These are phyloP conservation scores for Tylopilus intermedius DNA, from an alignment of 768 basidiomycete genomes.

Conservation along the genomic window DNA sequence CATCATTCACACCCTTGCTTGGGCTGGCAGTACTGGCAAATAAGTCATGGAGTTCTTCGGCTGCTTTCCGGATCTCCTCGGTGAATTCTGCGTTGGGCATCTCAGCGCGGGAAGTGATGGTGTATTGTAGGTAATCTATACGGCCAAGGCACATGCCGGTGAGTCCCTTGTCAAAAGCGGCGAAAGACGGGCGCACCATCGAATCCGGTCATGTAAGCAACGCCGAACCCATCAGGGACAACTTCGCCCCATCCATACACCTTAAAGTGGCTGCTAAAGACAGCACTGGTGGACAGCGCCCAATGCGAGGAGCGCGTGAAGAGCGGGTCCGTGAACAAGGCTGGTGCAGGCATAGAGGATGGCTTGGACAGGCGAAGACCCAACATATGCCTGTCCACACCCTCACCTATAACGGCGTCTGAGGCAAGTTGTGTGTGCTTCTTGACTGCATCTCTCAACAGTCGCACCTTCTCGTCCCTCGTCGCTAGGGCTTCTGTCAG, in stretches of 20 bases:
- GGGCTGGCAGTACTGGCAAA: slow-evolving; percentile 26
- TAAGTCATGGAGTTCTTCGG: slow-evolving; percentile 68
- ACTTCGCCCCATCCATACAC: slow-evolving; percentile 96
- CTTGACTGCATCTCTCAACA: slow-evolving; percentile 59
- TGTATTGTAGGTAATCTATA: slow-evolving; percentile 76
- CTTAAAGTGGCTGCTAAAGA: slow-evolving; percentile 80
- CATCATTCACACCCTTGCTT: neutral
- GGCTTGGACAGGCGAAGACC: slow-evolving; percentile 69
- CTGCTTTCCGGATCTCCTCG: slow-evolving; percentile 58
- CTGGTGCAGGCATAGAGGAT: slow-evolving; percentile 60
- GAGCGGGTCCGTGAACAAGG: slow-evolving; percentile 72
- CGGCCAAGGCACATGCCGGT: neutral
- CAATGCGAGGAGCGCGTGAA: slow-evolving; percentile 70
- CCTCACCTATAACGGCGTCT: slow-evolving; percentile 59
- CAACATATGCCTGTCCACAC: slow-evolving; percentile 84
- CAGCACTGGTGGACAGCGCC: slow-evolving; percentile 85
- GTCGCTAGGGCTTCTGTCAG: slow-evolving; percentile 13
- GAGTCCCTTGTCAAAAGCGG: neutral
- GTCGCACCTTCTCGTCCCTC: slow-evolving; percentile 40
- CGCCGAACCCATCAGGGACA: slow-evolving; percentile 89
- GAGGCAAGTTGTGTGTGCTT: slow-evolving; percentile 65
- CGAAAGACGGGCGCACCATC: slow-evolving; percentile 46
- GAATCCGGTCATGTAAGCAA: slow-evolving; percentile 91
- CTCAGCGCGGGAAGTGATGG: slow-evolving; percentile 79
- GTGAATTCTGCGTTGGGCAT: slow-evolving; percentile 77